These are phyloP conservation scores for Backusella mclennaniae DNA, from an alignment of 192 early-diverging fungal species.

Conservation along the genomic window DNA sequence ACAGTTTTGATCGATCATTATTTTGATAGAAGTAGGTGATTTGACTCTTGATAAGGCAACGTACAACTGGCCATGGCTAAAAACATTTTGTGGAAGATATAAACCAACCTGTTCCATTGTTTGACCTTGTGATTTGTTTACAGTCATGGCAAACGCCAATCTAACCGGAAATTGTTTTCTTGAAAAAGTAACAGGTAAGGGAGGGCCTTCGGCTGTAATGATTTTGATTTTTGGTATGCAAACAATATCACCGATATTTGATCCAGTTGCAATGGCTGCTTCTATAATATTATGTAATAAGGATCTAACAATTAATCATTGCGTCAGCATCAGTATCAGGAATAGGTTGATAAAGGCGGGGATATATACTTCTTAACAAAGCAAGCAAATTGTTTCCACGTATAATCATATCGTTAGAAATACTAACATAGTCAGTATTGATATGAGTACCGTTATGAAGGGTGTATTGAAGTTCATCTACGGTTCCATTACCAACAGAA, in stretches of 20 bases:
- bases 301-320: slow-evolving; percentile 6
- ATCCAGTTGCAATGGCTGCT: slow-evolving; percentile 19
- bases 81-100: too few relatives aligned
- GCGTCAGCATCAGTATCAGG: too few relatives aligned
- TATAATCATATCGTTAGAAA: background rate
- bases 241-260: slow-evolving; percentile 4
- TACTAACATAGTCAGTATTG: background rate
- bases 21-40: too few relatives aligned
- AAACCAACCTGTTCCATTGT: background rate
- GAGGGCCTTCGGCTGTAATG: background rate
- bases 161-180: background rate
- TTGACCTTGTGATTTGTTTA: background rate
- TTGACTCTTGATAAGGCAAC: too few relatives aligned
- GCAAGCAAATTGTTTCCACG: too few relatives aligned
- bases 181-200: background rate
- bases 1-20: too few relatives aligned
- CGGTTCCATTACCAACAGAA: too few relatives aligned
- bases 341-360: too few relatives aligned
- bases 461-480: too few relatives aligned
- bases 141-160: background rate
- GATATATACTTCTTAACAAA: too few relatives aligned
- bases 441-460: background rate
- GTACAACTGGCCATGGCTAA: too few relatives aligned
- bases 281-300: slow-evolving; percentile 5
- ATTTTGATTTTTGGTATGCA: slow-evolving; percentile 25